These are phyloP conservation scores for Tephrocybe sp. DNA, from an alignment of 768 basidiomycete genomes.

Conservation along the genomic window DNA sequence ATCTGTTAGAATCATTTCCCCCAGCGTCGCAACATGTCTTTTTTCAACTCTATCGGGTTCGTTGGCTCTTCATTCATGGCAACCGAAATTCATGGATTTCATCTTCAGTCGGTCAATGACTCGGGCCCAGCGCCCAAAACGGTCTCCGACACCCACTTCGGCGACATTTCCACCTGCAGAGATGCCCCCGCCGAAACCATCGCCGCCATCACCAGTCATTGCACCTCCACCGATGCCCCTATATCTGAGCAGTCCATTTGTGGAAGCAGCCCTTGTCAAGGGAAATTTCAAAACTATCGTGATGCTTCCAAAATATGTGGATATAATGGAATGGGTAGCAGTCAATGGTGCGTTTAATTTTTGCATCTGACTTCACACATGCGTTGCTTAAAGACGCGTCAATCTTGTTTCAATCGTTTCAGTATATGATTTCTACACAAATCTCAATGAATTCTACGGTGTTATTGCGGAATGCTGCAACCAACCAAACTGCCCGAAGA, in stretches of 20 bases:
- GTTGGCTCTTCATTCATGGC: constrained; percentile 20
- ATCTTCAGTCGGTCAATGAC: constrained; percentile 68
- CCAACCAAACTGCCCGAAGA: constrained; percentile 81
- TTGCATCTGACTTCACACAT: background rate
- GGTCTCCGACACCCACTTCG: constrained; percentile 74
- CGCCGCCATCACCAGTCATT: constrained; percentile 35
- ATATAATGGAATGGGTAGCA: constrained; percentile 96
- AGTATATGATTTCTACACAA: constrained; percentile 99
- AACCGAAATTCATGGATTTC: constrained; percentile 4
- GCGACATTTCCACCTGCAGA: constrained; percentile 51
- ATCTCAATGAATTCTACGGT: constrained; percentile 96
- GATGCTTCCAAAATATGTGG: constrained; percentile 92
- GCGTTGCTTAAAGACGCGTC: constrained; percentile 1
- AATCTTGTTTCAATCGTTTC: background rate
- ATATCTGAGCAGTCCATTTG: constrained; percentile 93
- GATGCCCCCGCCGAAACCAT: constrained; percentile 32
- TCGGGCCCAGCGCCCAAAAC: constrained; percentile 67
- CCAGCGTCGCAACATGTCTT: constrained; percentile 57
- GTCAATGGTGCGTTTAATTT: constrained; percentile 56
- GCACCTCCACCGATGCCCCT: constrained; percentile 53
- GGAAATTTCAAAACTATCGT: constrained; percentile 99
- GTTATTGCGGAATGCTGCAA: constrained; percentile 95
- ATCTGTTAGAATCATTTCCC: constrained; percentile 27
- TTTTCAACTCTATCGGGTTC: constrained; percentile 81
- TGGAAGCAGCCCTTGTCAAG: constrained; percentile 95